Evolutionary conservation across 495 filamentous ascomycete genomes (phyloP).

Genomic region (Chaetomium fimeti): DNA sequence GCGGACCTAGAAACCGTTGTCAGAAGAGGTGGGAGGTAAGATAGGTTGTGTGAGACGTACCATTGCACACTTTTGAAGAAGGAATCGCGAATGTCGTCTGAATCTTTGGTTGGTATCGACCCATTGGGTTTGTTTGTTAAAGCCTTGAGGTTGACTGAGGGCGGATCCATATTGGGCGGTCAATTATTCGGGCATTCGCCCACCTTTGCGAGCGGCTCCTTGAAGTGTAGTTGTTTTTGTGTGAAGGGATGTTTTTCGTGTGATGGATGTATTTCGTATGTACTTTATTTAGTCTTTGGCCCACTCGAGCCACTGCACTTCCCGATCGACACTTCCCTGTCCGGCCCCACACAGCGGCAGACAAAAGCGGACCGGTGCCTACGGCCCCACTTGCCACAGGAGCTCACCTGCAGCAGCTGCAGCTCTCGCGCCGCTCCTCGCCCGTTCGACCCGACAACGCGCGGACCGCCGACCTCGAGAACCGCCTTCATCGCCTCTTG

Average conservation of each 20-base stretch:
- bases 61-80: conserved; percentile 43
- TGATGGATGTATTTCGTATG: neutral
- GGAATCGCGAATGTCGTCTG: conserved; percentile 12
- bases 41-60: conserved; percentile 21
- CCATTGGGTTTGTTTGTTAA: conserved; percentile 25
- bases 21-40: conserved; percentile 1
- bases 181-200: neutral
- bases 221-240: neutral
- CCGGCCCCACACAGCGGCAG: neutral
- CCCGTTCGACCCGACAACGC: conserved; percentile 3
- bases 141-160: conserved; percentile 30
- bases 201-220: neutral
- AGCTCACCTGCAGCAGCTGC: conserved; percentile 1
- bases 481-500: neutral
- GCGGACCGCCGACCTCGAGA: neutral
- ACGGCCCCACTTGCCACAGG: neutral
- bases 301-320: neutral
- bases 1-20: conserved; percentile 51
- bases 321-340: neutral
- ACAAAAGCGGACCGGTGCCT: neutral
- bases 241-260: neutral
- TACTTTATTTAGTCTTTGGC: too few relatives aligned
- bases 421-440: conserved; percentile 4
- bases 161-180: conserved; percentile 21
- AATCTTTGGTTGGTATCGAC: conserved; percentile 6